A percentile compares a stretch with the other conserved stretches of the same genome.
Conservation (phyloP, 495 filamentous ascomycete genomes). For the Lepidopterella palustris region DNA sequence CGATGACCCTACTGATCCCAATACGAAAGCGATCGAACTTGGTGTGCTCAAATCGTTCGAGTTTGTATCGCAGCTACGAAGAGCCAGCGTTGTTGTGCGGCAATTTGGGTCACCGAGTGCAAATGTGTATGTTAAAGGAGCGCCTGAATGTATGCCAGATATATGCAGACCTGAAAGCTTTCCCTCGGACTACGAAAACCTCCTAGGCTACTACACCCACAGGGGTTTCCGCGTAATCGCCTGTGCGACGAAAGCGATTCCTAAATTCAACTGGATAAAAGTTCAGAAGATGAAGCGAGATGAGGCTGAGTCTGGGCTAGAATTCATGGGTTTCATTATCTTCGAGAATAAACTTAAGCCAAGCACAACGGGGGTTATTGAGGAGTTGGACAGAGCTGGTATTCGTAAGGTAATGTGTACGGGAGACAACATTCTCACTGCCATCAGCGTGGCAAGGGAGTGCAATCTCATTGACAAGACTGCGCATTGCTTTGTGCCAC, state of each 20-base stretch:
- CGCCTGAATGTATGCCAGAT: constrained; percentile 90
- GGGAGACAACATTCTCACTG: constrained; percentile 96
- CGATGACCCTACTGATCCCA: constrained; percentile 31
- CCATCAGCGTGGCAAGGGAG: constrained; percentile 91
- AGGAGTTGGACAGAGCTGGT: constrained; percentile 74
- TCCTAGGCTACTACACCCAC: constrained; percentile 83
- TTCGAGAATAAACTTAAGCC: constrained; percentile 98
- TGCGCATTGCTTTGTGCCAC: constrained; percentile 86
- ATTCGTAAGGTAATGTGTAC: constrained; percentile 97
- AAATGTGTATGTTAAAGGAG: constrained; percentile 90
- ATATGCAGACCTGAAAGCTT: constrained; percentile 82
- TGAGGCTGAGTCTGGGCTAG: constrained; percentile 73
- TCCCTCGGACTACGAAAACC: constrained; percentile 81
- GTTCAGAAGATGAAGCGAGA: constrained; percentile 84
- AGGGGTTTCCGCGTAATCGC: constrained; percentile 96
- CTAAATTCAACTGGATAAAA: constrained; percentile 84
- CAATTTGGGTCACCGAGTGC: constrained; percentile 73
- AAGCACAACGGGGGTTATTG: constrained; percentile 66
- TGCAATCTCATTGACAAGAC: constrained; percentile 74
- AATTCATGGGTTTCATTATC: constrained; percentile 92
- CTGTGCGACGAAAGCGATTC: constrained; percentile 82
- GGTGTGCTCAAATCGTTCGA: constrained; percentile 86
- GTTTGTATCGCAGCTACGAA: constrained; percentile 90
- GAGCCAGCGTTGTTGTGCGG: constrained; percentile 87
- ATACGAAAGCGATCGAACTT: constrained; percentile 59